A percentile compares a stretch with the other conserved stretches of the same genome.
These are phyloP conservation scores for Lippia alba DNA, from an alignment of 305 asterid species.

Conservation along the genomic window DNA sequence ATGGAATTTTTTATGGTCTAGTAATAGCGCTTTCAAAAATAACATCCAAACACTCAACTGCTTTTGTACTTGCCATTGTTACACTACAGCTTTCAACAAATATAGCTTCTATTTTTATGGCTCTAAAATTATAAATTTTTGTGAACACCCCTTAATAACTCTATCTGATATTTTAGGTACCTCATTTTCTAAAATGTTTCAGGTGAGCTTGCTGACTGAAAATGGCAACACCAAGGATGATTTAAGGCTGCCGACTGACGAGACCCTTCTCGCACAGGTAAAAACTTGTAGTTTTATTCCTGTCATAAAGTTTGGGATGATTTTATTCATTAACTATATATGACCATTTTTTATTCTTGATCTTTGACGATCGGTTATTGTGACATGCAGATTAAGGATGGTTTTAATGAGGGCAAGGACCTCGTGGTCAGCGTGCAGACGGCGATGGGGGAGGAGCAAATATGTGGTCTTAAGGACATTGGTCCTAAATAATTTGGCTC, in stretches of 20 bases:
- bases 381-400: conserved; percentile 44
- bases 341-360: neutral
- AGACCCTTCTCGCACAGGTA: conserved; percentile 36
- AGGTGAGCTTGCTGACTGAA: conserved; percentile 45
- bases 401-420: conserved; percentile 63
- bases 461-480: conserved; percentile 55
- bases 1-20: neutral
- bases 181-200: conserved; percentile 21
- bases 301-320: neutral
- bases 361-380: neutral
- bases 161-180: conserved; percentile 1
- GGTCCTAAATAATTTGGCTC: conserved; percentile 38
- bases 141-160: neutral
- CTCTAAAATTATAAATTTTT: too few relatives aligned
- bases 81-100: too few relatives aligned
- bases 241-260: conserved; percentile 46
- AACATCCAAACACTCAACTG: too few relatives aligned
- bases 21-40: too few relatives aligned
- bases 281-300: neutral
- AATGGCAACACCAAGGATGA: conserved; percentile 47
- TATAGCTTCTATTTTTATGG: too few relatives aligned
- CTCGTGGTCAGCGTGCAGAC: conserved; percentile 60
- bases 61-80: too few relatives aligned
- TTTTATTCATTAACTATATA: neutral
- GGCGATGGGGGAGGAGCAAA: conserved; percentile 73